Evolutionary conservation across 345 rosid genomes (phyloP).

Genomic region (Brassica rapa): DNA sequence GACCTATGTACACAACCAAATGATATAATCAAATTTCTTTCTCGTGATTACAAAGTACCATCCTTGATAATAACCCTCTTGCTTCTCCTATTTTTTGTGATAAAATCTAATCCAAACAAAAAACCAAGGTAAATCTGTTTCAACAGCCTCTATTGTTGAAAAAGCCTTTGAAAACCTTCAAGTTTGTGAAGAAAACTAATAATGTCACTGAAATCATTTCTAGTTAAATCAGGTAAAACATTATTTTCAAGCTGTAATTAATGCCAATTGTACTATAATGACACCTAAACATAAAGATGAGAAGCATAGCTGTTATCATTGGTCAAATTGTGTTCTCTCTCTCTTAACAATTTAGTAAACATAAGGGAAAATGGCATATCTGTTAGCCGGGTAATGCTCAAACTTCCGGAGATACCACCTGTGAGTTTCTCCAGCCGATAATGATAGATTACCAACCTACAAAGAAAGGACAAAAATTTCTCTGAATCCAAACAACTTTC

Average conservation of each 20-base stretch:
- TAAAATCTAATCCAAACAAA: too few relatives aligned
- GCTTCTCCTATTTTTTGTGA: too few relatives aligned
- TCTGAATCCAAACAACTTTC: conserved; percentile 17
- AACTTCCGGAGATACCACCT: neutral
- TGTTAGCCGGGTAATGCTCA: neutral
- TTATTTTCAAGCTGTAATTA: too few relatives aligned
- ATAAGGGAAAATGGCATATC: neutral
- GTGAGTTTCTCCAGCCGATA: conserved; percentile 53
- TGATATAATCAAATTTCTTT: neutral
- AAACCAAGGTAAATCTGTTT: too few relatives aligned
- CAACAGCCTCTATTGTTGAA: too few relatives aligned
- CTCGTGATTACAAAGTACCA: neutral
- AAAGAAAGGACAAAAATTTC: neutral
- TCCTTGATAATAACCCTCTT: neutral
- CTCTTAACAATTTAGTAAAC: neutral
- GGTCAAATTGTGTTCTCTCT: neutral
- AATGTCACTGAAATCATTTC: too few relatives aligned
- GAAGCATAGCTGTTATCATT: neutral
- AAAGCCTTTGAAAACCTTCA: too few relatives aligned
- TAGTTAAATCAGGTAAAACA: too few relatives aligned
- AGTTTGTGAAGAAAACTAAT: too few relatives aligned
- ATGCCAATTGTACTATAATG: too few relatives aligned
- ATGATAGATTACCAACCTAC: conserved; percentile 68
- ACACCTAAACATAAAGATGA: neutral
- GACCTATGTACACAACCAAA: neutral